Base-by-base conservation (phyloP, 208 protist genomes). In the Crithidia expoeki region DNA sequence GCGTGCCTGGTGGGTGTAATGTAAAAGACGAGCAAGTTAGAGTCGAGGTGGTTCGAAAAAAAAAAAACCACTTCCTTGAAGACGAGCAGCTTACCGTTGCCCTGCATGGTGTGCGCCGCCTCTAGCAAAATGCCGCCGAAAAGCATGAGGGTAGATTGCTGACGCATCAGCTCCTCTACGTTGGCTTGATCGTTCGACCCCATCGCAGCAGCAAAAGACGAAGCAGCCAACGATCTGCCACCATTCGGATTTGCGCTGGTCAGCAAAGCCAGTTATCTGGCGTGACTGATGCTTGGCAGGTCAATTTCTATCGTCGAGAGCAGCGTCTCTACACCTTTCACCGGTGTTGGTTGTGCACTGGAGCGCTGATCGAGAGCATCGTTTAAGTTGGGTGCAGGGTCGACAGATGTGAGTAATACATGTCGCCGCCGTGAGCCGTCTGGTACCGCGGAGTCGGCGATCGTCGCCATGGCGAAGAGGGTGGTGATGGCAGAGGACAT, bases 1-100 rank as follows among this genome's bases (percentile, higher is more conserved):
- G 98, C 99, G 75, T 99, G 98, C 25, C 99, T 98, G 2, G 98
- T 99, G 38, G 99, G 99, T 6, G 99, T 98, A 25, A 98, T 99
- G 82, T 99, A 98, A 78, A 99, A 99, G 19, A 99, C 89, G 32
- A 99, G 92, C 16, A 96, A 63, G 64, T 96, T 89, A 85, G 94
- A 99, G 79, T 93, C 99, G 7, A 98, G 84, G 3, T 49, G 51
- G 52, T 98, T 71, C 9, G n/a, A n/a, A n/a, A 98, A 88, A 66
- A 32, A 75, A 69, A 93, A 89, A 68, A 99, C 90, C 42, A 99
- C 88, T 49, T 99, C 90, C 25, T 86, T 81, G 80, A 99, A 99
- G 72, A 95, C 97, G 62, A 96, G n/a, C n/a, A 91, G n/a, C 74
- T 99, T 98, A 84, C 99, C 98, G 57, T 99, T 99, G 59, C 98